A percentile compares a stretch with the other conserved stretches of the same genome.
These are phyloP conservation scores for Aureobasidium leucospermi DNA, from an alignment of 2,329 filamentous ascomycete species.

Conservation along the genomic window DNA sequence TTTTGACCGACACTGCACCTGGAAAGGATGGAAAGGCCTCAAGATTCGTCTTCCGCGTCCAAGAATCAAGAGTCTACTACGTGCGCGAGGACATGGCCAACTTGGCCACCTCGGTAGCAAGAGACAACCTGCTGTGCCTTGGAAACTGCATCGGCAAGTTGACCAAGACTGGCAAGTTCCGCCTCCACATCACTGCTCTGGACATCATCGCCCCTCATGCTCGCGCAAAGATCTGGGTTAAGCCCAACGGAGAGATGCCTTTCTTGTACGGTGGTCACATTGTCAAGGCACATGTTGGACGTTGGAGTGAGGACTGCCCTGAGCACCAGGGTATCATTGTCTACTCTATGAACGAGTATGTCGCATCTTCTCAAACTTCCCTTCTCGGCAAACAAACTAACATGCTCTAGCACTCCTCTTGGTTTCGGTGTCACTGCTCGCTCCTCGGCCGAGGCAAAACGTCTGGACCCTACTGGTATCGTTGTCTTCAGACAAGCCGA, in stretches of 20 bases:
- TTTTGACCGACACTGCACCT: conserved; percentile 46
- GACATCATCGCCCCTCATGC: conserved; percentile 85
- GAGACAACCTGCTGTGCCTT: conserved; percentile 76
- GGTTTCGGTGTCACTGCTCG: conserved; percentile 91
- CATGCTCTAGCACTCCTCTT: conserved; percentile 33
- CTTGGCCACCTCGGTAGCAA: conserved; percentile 75
- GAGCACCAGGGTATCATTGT: conserved; percentile 90
- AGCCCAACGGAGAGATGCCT: conserved; percentile 93
- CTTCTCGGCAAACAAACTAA: neutral
- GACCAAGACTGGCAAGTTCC: conserved; percentile 93
- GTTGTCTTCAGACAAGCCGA: conserved; percentile 88
- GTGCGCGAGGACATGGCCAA: conserved; percentile 85
- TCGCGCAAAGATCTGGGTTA: conserved; percentile 95
- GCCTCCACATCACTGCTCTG: conserved; percentile 86
- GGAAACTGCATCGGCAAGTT: conserved; percentile 91
- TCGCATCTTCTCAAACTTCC: conserved; percentile 55
- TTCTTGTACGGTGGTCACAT: conserved; percentile 92
- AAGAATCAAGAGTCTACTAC: conserved; percentile 83
- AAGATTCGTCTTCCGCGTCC: conserved; percentile 77
- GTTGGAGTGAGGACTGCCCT: conserved; percentile 85
- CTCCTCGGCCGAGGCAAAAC: conserved; percentile 72
- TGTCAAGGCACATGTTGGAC: conserved; percentile 71
- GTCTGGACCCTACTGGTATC: conserved; percentile 83
- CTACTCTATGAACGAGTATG: conserved; percentile 72
- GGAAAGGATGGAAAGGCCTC: conserved; percentile 41